Evolutionary conservation across 805 yeast species (phyloP), one percentile per base, ranked within the genome.

Genomic region (Alloascoidea africana): DNA sequence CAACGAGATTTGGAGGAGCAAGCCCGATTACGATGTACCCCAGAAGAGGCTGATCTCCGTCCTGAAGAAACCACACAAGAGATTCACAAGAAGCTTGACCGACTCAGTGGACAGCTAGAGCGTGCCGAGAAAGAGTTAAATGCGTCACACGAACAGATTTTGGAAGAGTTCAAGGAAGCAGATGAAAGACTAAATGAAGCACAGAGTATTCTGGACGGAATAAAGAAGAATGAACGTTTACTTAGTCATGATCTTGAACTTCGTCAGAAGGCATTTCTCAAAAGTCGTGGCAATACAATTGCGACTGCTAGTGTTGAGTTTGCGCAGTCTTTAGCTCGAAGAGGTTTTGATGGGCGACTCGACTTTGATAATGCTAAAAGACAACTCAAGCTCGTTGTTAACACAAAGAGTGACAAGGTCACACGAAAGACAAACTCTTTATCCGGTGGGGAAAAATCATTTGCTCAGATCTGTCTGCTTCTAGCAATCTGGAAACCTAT

Each of bases 391-490:
- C 65, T 81, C 56, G 56, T 66, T 39, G 83, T 78, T 2, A 67
- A 77, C 17, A 77, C 86, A 0, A 69, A 70, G 41, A 69, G 17
- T 18, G 37, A 41, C 16, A 35, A 63, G 36, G 76, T 70, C 41
- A 68, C 65, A 32, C 65, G 95, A 46, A 73, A 77, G 30, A 84
- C 84, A 3, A 82, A 76, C 45, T 79, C 96, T 0, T 65, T 89
- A 17, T 85, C 96, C 1, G 99, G 99, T 27, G 99, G 99, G 35
- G 98, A 91, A 53, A 87, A 87, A 52, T 85, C 96, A 0, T 89
- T 80, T 54, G 76, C 95, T 0, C 98, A 93, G 54, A 76, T 89
- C 44, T 82, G 96, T 0, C 66, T 91, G 41, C 58, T 91, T 35
- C 62, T 89, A 42, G 79, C 96, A 0, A 80, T 94, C 18, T 91